These are phyloP conservation scores for Russula foetens DNA, from an alignment of 768 basidiomycete species.

Conservation along the genomic window DNA sequence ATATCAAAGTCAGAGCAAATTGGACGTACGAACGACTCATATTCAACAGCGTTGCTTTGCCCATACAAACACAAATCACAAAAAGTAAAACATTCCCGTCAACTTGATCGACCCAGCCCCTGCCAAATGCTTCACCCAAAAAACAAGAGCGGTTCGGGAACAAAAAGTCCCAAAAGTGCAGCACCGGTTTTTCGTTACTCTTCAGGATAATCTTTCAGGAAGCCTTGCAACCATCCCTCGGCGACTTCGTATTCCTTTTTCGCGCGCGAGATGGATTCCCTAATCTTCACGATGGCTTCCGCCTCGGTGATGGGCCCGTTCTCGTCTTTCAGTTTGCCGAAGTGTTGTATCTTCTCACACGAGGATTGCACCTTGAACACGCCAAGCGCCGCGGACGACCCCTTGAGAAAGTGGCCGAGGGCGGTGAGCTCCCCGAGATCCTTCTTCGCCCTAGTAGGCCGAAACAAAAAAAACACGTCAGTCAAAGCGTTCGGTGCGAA, in stretches of 20 bases:
- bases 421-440: conserved; percentile 60
- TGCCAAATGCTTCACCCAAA: neutral
- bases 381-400: conserved; percentile 92
- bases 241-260: conserved; percentile 12
- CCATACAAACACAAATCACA: neutral
- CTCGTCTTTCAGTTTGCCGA: conserved; percentile 23
- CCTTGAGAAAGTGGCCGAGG: conserved; percentile 93
- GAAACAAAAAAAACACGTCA: too few relatives aligned
- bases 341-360: conserved; percentile 90
- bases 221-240: conserved; percentile 9
- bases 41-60: neutral
- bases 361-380: conserved; percentile 70
- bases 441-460: conserved; percentile 33
- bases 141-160: neutral
- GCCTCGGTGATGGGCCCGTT: neutral
- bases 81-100: neutral
- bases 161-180: too few relatives aligned
- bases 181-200: neutral
- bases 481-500: too few relatives aligned
- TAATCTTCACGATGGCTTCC: conserved; percentile 11
- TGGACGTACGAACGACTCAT: too few relatives aligned
- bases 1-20: too few relatives aligned
- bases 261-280: conserved; percentile 6
- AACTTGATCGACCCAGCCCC: neutral
- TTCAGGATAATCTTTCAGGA: neutral